These are phyloP conservation scores for Mycena filopes DNA, from an alignment of 768 basidiomycete genomes.

Conservation along the genomic window DNA sequence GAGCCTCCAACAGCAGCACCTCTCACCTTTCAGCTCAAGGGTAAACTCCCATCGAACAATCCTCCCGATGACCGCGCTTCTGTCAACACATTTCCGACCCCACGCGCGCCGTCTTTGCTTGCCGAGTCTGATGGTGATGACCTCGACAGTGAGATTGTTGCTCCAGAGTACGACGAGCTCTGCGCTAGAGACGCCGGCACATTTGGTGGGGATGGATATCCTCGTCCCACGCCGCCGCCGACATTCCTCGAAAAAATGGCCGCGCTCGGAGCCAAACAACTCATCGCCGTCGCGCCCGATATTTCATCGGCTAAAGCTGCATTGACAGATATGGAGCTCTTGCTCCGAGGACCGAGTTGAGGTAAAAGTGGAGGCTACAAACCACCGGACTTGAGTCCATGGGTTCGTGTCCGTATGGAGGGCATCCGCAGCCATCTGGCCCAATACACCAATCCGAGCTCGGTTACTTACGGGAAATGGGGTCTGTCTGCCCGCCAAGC, in stretches of 20 bases:
- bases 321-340: slow-evolving; percentile 9
- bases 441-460: slow-evolving; percentile 11
- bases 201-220: slow-evolving; percentile 24
- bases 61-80: slow-evolving; percentile 3
- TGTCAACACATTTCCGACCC: slow-evolving; percentile 5
- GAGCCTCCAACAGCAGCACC: slow-evolving; percentile 17
- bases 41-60: not conserved
- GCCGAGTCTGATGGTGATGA: slow-evolving; percentile 16
- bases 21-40: not conserved
- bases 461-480: too few species aligned
- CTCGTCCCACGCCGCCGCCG: slow-evolving; percentile 10
- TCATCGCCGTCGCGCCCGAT: slow-evolving; percentile 22
- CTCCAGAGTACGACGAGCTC: slow-evolving; percentile 22
- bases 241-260: slow-evolving; percentile 17
- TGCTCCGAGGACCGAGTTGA: slow-evolving; percentile 15
- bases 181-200: slow-evolving; percentile 1
- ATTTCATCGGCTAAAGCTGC: slow-evolving; percentile 21
- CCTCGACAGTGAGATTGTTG: slow-evolving; percentile 3
- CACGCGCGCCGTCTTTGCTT: slow-evolving; percentile 5
- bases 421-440: slow-evolving; percentile 10
- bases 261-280: slow-evolving; percentile 7
- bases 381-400: slow-evolving; percentile 8
- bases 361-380: slow-evolving; percentile 14
- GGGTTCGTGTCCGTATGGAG: slow-evolving; percentile 18
- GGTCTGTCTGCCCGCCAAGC: too few species aligned